Conservation (phyloP, 2,329 filamentous ascomycete species). For the Teratosphaeria gauchensis region DNA sequence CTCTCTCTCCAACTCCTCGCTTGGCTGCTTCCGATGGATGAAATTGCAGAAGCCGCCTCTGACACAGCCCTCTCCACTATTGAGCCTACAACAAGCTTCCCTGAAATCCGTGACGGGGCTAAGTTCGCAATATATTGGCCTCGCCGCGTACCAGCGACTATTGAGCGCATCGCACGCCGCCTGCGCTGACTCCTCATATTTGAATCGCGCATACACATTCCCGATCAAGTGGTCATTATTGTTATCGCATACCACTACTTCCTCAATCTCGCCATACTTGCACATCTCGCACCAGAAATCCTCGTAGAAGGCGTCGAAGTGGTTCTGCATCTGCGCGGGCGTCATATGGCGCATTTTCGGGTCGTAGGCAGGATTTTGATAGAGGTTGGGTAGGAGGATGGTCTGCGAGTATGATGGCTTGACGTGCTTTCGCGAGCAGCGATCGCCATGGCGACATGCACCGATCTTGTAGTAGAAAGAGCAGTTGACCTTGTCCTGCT, state of each 20-base stretch:
- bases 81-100: constrained; percentile 92
- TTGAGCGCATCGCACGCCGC: constrained; percentile 90
- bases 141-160: constrained; percentile 88
- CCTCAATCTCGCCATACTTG: constrained; percentile 95
- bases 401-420: constrained; percentile 98
- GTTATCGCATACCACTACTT: constrained; percentile 97
- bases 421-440: constrained; percentile 96
- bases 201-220: constrained; percentile 99
- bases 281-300: constrained; percentile 99
- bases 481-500: constrained; percentile 99
- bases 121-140: constrained; percentile 96
- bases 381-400: constrained; percentile 94
- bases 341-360: constrained; percentile 71
- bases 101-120: constrained; percentile 95
- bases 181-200: constrained; percentile 96
- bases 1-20: constrained; percentile 78
- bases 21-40: constrained; percentile 94
- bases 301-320: constrained; percentile 99
- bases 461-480: constrained; percentile 99
- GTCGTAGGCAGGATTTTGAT: constrained; percentile 97
- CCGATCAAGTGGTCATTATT: constrained; percentile 99
- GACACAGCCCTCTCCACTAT: constrained; percentile 90
- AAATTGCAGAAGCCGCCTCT: constrained; percentile 98
- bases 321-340: constrained; percentile 88
- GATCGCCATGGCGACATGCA: constrained; percentile 94